Conservation (phyloP, 768 basidiomycete species). For the Inosperma sp. region DNA sequence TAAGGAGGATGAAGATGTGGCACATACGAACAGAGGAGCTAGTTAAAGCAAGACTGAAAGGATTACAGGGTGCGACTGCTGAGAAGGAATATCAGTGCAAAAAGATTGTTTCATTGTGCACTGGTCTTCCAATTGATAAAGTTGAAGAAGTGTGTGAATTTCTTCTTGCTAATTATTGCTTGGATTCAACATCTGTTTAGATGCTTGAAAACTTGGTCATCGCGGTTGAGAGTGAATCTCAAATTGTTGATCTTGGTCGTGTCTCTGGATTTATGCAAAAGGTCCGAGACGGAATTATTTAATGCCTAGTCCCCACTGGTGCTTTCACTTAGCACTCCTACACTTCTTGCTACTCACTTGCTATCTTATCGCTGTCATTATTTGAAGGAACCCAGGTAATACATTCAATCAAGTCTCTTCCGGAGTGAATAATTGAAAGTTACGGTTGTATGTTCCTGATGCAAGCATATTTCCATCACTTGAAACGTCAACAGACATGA, state of each 20-base stretch:
- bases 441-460: constrained; percentile 89
- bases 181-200: constrained; percentile 35
- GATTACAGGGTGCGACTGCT: constrained; percentile 72
- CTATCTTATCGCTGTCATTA: background rate
- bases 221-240: constrained; percentile 84
- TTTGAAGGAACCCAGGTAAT: too few species aligned
- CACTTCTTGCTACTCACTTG: constrained; percentile 13
- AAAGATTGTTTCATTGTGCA: constrained; percentile 86
- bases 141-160: constrained; percentile 75
- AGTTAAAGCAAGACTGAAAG: constrained; percentile 62
- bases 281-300: constrained; percentile 65
- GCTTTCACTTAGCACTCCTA: constrained; percentile 16
- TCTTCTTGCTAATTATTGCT: constrained; percentile 10
- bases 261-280: constrained; percentile 92
- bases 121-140: constrained; percentile 79
- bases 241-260: constrained; percentile 75
- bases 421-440: constrained; percentile 89
- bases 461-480: constrained; percentile 79
- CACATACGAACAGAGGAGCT: constrained; percentile 72
- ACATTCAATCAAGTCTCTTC: constrained; percentile 51
- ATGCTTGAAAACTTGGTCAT: constrained; percentile 82
- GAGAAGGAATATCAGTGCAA: constrained; percentile 91
- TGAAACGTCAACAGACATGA: constrained; percentile 95
- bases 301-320: constrained; percentile 14
- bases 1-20: constrained; percentile 81